Base-by-base conservation (phyloP, 306 rosid genomes). In the Hylodesmum podocarpum region DNA sequence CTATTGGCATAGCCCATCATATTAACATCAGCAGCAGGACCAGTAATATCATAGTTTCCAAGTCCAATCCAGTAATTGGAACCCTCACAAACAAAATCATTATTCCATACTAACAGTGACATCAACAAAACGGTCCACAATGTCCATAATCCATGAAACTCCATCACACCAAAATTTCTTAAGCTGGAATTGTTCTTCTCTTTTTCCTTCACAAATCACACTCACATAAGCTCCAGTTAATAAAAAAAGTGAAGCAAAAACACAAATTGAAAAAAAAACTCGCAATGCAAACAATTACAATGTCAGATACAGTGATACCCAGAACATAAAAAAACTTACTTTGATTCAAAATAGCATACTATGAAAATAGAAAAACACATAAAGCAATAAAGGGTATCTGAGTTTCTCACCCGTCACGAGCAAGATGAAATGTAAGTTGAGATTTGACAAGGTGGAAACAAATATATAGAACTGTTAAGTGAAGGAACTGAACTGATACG, bases 11-110 rank as follows among this genome's bases (percentile, higher is more conserved):
- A 95, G 33, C 97, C 98, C 97, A 92, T 93, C 98, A 95, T 85
- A 73, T 92, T 95, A 73, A 88, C 97, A 86, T 95, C 98, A 69
- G 98, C 97, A 0, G 97, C 98, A 50, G 98, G 98, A 33, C 98
- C 98, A 1, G 98, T 95, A 43, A 95, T 90, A 71, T 95, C 98
- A 84, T 89, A 89, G 88, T 97, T 95, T 70, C 97, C 98, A 54
- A 92, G 85, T 29, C 98, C 98, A 82, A 90, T 66, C 92, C 84
- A 87, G 73, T 89, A 90, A 66, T 83, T 70, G 50, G 93, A 86
- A 72, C 66, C 84, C 13, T 92, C 86, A 68, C 27, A 27, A 8
- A 43, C 89, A 25, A 65, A 24, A 41, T 61, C 73, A 77, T 76
- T 66, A 64, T 65, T 82, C 34, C 79, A 40, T 55, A 71, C 47